A percentile compares a stretch with the other conserved stretches of the same genome.
Conservation (phyloP, 257 asterid genomes). For the Solanum virginianum region DNA sequence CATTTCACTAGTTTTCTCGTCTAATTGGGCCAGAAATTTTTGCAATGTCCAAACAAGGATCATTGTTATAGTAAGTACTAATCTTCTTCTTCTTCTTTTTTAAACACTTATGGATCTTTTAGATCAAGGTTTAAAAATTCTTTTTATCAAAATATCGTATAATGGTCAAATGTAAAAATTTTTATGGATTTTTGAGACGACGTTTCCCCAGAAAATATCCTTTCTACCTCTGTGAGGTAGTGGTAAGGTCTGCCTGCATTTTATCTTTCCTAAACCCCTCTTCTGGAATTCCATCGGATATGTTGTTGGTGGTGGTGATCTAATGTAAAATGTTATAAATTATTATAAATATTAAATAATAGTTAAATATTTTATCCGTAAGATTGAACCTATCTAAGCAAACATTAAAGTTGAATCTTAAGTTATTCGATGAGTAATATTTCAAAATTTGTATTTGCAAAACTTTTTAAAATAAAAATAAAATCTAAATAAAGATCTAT, state of each 20-base stretch:
- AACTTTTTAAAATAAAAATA: background rate
- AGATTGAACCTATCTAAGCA: background rate
- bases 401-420: background rate
- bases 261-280: too few relatives aligned
- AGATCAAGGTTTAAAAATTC: background rate
- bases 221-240: accelerated
- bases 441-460: background rate
- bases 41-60: background rate
- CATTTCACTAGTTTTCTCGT: background rate
- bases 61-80: too few relatives aligned
- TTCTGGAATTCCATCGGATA: too few relatives aligned
- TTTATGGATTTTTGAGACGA: too few relatives aligned
- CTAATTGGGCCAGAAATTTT: background rate
- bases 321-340: background rate
- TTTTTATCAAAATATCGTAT: background rate
- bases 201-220: accelerated
- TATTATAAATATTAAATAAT: background rate
- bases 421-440: too few relatives aligned
- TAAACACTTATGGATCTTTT: background rate
- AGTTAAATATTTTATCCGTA: background rate
- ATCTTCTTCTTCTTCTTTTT: too few relatives aligned
- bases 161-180: background rate
- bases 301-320: too few relatives aligned
- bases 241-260: too few relatives aligned
- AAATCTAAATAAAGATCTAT: background rate